These are phyloP conservation scores for Nevesoporus exiguus DNA, from an alignment of 768 basidiomycete species.

Conservation along the genomic window DNA sequence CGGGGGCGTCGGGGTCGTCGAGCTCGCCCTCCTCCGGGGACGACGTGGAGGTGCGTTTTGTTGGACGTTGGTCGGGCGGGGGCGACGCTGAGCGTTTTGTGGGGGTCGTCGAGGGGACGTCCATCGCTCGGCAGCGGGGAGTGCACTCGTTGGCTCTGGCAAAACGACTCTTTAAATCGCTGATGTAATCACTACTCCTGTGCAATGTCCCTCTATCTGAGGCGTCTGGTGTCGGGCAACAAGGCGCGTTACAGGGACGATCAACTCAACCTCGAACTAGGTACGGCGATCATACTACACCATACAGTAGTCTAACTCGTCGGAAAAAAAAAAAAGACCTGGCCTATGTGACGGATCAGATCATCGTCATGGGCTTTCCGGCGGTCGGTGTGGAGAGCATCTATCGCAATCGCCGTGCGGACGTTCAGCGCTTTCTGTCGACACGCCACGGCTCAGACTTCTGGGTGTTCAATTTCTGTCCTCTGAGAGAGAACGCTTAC, in stretches of 20 bases:
- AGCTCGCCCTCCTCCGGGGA: conserved; percentile 83
- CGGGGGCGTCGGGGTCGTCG: conserved; percentile 47
- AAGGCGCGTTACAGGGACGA: conserved; percentile 76
- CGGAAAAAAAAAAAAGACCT: conserved; percentile 43
- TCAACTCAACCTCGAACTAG: conserved; percentile 65
- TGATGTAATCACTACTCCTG: conserved; percentile 20
- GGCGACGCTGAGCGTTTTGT: conserved; percentile 62
- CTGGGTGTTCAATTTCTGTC: conserved; percentile 90
- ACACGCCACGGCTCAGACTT: conserved; percentile 71
- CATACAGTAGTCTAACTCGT: conserved; percentile 6
- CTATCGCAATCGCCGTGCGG: conserved; percentile 76
- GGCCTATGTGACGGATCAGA: conserved; percentile 66
- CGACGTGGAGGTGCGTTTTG: conserved; percentile 54
- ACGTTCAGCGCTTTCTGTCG: conserved; percentile 73
- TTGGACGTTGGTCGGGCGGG: conserved; percentile 44
- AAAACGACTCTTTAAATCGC: background rate
- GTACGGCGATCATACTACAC: conserved; percentile 34
- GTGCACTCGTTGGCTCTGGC: background rate
- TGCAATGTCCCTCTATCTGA: conserved; percentile 60
- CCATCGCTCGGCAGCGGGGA: conserved; percentile 10
- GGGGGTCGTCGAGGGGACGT: conserved; percentile 13
- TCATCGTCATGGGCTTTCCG: conserved; percentile 85
- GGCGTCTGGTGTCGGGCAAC: conserved; percentile 74
- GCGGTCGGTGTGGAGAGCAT: conserved; percentile 73
- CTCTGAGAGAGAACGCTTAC: conserved; percentile 77